phyloP scores from a whole-genome alignment of 495 filamentous ascomycete species.

The Hyphodiscus hymeniophilus region DNA sequence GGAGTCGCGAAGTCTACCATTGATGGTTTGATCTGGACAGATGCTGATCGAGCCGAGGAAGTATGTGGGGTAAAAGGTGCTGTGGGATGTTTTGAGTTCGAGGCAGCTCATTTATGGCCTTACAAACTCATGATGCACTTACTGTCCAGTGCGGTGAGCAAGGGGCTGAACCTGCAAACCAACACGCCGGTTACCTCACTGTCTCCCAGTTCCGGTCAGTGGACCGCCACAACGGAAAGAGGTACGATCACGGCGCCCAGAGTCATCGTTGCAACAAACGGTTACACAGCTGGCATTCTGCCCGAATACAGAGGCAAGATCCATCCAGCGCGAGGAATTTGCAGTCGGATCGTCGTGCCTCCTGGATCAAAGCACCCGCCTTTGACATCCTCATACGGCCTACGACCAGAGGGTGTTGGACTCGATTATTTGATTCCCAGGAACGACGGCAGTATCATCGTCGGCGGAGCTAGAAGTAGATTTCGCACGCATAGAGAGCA shows the following conservation, averaged over 20 bases:
- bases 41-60: conserved; percentile 27
- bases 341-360: not conserved
- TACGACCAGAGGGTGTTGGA: not conserved
- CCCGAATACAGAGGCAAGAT: conserved; percentile 24
- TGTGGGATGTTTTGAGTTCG: conserved; percentile 43
- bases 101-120: conserved; percentile 52
- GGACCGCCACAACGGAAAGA: conserved; percentile 42
- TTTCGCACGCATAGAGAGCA: conserved; percentile 26
- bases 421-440: conserved; percentile 43
- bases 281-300: conserved; percentile 53
- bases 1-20: conserved; percentile 20
- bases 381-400: conserved; percentile 1
- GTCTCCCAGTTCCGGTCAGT: conserved; percentile 24
- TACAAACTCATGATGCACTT: conserved; percentile 57
- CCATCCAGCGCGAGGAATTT: conserved; percentile 3
- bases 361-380: not conserved
- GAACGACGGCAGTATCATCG: conserved; percentile 41
- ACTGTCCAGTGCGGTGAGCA: conserved; percentile 38
- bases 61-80: conserved; percentile 33
- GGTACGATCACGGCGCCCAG: conserved; percentile 43
- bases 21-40: conserved; percentile 34
- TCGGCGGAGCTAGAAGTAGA: conserved; percentile 38
- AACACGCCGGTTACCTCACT: conserved; percentile 45
- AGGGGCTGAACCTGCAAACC: conserved; percentile 54
- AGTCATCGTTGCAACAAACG: conserved; percentile 63